These are phyloP conservation scores for Phellopilus nigrolimitatus DNA, from an alignment of 1,284 basidiomycete species.

Conservation along the genomic window DNA sequence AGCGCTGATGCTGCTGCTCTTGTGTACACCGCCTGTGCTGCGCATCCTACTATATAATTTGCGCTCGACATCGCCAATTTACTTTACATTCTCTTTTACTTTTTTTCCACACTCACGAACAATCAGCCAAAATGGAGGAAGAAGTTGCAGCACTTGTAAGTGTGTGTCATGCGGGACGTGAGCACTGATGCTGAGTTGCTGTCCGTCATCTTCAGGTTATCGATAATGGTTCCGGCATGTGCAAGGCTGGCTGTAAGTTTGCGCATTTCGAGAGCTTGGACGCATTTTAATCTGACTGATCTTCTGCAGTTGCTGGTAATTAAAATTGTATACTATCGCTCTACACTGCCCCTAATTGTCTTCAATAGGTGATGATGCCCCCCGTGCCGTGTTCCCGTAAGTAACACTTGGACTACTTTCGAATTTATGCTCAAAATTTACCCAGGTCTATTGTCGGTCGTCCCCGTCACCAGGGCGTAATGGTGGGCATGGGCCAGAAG, in stretches of 20 bases:
- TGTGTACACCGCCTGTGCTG: background rate
- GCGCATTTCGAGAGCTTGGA: slow-evolving; percentile 15
- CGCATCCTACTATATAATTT: slow-evolving; percentile 1
- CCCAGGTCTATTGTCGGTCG: slow-evolving; percentile 84
- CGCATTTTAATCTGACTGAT: slow-evolving; percentile 16
- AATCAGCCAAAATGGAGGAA: slow-evolving; percentile 34
- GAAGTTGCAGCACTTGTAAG: slow-evolving; percentile 43
- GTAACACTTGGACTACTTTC: slow-evolving; percentile 25
- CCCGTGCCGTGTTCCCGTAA: slow-evolving; percentile 69
- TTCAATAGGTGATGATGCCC: too few relatives aligned
- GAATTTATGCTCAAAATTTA: background rate
- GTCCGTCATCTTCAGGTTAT: slow-evolving; percentile 43
- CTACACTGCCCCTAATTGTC: slow-evolving; percentile 1
- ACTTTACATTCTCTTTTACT: slow-evolving; percentile 1
- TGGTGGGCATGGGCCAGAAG: slow-evolving; percentile 88
- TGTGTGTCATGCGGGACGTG: slow-evolving; percentile 3
- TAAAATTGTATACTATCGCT: background rate
- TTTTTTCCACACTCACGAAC: slow-evolving; percentile 19
- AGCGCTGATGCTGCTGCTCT: background rate
- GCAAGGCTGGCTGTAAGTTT: too few relatives aligned
- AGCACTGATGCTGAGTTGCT: too few relatives aligned
- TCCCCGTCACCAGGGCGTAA: slow-evolving; percentile 89
- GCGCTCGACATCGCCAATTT: background rate
- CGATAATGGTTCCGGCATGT: too few relatives aligned
- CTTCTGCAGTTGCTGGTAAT: slow-evolving; percentile 32